Conservation (phyloP, 2,329 filamentous ascomycete species). For the Ophiostoma australiae region DNA sequence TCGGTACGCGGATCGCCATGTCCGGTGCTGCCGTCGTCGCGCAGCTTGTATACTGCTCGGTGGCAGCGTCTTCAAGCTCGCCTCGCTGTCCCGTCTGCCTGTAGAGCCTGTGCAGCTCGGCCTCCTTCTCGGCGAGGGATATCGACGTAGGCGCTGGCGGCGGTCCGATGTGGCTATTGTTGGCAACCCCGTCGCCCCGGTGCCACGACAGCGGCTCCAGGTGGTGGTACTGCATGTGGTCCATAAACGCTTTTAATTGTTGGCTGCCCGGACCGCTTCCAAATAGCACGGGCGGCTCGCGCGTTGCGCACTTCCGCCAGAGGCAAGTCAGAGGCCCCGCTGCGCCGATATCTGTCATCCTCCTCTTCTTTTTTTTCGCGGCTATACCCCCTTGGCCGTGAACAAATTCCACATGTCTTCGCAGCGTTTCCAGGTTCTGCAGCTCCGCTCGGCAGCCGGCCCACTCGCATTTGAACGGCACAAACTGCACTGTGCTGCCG, state of each 20-base stretch:
- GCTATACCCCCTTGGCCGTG: conserved; percentile 37
- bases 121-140: conserved; percentile 21
- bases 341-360: neutral
- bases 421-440: conserved; percentile 57
- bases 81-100: neutral
- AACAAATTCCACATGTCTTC: conserved; percentile 48
- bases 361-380: neutral
- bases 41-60: neutral
- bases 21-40: neutral
- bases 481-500: conserved; percentile 37
- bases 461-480: conserved; percentile 59
- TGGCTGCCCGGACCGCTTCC: conserved; percentile 18
- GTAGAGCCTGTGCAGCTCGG: neutral
- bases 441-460: conserved; percentile 53
- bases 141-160: neutral
- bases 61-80: neutral
- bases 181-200: conserved; percentile 54
- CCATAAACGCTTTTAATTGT: conserved; percentile 36
- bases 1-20: conserved; percentile 12
- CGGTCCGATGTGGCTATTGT: conserved; percentile 31
- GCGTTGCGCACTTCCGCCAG: conserved; percentile 41
- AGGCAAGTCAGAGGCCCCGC: conserved; percentile 30
- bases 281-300: conserved; percentile 27
- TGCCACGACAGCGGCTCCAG: conserved; percentile 53
- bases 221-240: conserved; percentile 52